Base-by-base conservation (phyloP, 2,329 filamentous ascomycete genomes). In the Colletotrichum gloeosporioides region DNA sequence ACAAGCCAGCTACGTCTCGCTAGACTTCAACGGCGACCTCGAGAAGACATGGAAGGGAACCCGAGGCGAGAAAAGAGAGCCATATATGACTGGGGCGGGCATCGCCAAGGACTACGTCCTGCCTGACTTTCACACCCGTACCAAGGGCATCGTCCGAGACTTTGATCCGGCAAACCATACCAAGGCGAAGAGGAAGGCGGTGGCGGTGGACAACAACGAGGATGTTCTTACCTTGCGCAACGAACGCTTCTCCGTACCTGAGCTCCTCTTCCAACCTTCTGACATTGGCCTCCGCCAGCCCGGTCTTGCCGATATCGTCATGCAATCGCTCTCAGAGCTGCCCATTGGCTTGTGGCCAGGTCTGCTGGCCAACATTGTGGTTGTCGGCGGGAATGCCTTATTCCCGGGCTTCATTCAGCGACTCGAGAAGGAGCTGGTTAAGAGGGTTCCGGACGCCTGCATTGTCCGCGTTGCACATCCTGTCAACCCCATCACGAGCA, bases 91-190 rank as follows among this genome's bases (percentile, higher is more conserved):
- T 1, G 90, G 89, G 16, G 90, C 83, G 15, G 91, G 90, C 7
- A 92, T 98, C 39, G 94, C 96, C 8, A 93, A 96, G 73, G 96
- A 99, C 82, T 99, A 98, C 82, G 93, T 99, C 25, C 89, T 99
- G 3, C 97, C 97, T 0, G 96, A 99, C 83, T 94, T 92, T 77
- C 90, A 93, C 79, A 86, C 87, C 1, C 85, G 88, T 5, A 85
- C 85, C 4, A 87, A 93, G 62, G 96, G 96, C 2, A 90, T 94
- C 68, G 88, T 96, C 34, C 90, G 95, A 70, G 94, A 96, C 4
- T 95, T 96, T 81, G 95, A 98, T 80, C 91, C 95, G 1, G 86
- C 90, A 0, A 86, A 89, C 34, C 90, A 93, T 57, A 90, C 91
- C 1, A 88, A 87, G 61, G 86, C 88, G 4, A 84, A 85, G 32